These are phyloP conservation scores for Rhodotorula glutinis DNA, from an alignment of 1,284 basidiomycete species.

Conservation along the genomic window DNA sequence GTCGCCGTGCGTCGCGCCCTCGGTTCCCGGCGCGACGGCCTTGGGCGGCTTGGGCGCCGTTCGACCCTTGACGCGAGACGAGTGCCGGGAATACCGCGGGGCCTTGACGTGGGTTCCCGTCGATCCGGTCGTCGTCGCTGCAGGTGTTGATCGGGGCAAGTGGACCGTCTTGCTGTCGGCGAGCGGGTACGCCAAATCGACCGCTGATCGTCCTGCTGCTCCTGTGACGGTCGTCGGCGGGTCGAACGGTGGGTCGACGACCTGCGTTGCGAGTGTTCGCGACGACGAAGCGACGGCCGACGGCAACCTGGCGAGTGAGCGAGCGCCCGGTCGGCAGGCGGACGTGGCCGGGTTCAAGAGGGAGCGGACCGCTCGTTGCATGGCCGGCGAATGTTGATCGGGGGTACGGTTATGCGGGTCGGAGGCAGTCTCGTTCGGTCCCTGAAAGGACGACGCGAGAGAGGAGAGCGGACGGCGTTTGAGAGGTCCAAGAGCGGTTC, in stretches of 20 bases:
- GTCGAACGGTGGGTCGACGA: slow-evolving; percentile 1
- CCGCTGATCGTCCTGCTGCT: neutral
- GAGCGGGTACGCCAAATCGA: slow-evolving; percentile 9
- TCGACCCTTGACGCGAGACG: slow-evolving; percentile 34
- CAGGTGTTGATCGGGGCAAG: slow-evolving; percentile 8
- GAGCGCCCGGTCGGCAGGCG: slow-evolving; percentile 40
- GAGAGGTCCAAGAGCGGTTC: too few relatives aligned
- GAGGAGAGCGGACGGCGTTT: too few relatives aligned
- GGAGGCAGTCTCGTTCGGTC: too few relatives aligned
- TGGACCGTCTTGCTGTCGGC: slow-evolving; percentile 11
- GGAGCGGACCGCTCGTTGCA: too few relatives aligned
- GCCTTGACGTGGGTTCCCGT: neutral
- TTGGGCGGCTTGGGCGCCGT: slow-evolving; percentile 25
- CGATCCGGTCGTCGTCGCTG: neutral
- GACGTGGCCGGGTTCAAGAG: too few relatives aligned
- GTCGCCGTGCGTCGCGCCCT: slow-evolving; percentile 16
- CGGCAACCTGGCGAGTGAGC: slow-evolving; percentile 39
- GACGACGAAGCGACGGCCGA: slow-evolving; percentile 36
- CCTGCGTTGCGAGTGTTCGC: slow-evolving; percentile 9
- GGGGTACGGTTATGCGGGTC: too few relatives aligned
- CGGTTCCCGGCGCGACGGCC: slow-evolving; percentile 3
- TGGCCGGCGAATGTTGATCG: too few relatives aligned
- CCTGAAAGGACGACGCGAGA: too few relatives aligned
- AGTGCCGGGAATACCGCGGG: slow-evolving; percentile 23
- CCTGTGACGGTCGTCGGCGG: neutral